A percentile compares a stretch with the other conserved stretches of the same genome.
phyloP scores from a whole-genome alignment of 2,329 filamentous ascomycete species.

The Coleophoma cylindrospora region DNA sequence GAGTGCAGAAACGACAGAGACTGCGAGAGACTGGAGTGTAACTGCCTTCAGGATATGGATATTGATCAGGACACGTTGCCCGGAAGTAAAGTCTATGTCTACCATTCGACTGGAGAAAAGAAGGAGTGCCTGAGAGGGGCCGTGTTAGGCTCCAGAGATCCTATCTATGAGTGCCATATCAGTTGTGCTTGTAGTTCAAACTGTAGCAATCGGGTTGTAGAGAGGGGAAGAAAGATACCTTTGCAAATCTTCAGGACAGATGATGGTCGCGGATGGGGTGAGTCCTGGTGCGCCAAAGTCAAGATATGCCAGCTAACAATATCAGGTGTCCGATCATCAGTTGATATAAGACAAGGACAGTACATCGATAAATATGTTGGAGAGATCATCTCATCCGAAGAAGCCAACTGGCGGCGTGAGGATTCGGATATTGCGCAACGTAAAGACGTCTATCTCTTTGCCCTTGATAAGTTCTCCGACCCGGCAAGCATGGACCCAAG shows the following conservation, averaged over 20 bases:
- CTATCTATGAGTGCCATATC: slow-evolving; percentile 78
- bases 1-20: slow-evolving; percentile 53
- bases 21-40: slow-evolving; percentile 64
- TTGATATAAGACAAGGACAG: slow-evolving; percentile 64
- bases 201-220: slow-evolving; percentile 74
- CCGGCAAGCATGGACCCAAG: slow-evolving; percentile 48
- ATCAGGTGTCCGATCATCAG: slow-evolving; percentile 57
- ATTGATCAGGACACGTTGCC: slow-evolving; percentile 38
- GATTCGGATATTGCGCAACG: slow-evolving; percentile 47
- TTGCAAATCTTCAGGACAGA: slow-evolving; percentile 73
- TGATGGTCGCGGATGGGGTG: slow-evolving; percentile 70
- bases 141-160: slow-evolving; percentile 47
- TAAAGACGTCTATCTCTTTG: slow-evolving; percentile 79
- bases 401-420: slow-evolving; percentile 61
- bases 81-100: slow-evolving; percentile 36
- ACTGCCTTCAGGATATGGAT: slow-evolving; percentile 55
- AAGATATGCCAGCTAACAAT: slow-evolving; percentile 5
- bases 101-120: slow-evolving; percentile 50
- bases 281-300: slow-evolving; percentile 13
- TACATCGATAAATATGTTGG: slow-evolving; percentile 79
- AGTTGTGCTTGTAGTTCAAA: slow-evolving; percentile 58
- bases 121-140: slow-evolving; percentile 47
- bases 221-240: slow-evolving; percentile 64
- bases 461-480: slow-evolving; percentile 73
- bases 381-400: slow-evolving; percentile 57